phyloP scores from a whole-genome alignment of 192 early-diverging fungal species.

The Thoreauomyces humboldtii region DNA sequence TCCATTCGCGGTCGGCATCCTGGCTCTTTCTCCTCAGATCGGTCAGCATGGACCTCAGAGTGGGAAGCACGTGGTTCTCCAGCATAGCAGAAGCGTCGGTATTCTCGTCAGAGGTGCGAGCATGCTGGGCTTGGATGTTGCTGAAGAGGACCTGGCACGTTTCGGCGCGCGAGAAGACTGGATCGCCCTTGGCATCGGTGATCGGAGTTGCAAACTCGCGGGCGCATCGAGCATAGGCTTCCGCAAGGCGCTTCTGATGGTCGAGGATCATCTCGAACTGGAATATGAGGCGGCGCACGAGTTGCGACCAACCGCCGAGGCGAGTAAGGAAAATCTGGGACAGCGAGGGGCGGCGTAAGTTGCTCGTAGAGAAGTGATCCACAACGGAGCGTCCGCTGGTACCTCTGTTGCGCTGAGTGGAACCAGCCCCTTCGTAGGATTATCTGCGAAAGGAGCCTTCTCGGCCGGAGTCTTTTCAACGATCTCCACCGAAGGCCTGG shows the following conservation, averaged over 20 bases:
- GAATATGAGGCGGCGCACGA: constrained; percentile 36
- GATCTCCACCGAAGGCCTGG: neutral
- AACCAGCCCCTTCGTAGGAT: constrained; percentile 32
- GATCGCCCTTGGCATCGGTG: constrained; percentile 9
- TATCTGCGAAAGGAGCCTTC: constrained; percentile 41
- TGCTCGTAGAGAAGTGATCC: neutral
- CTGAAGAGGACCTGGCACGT: constrained; percentile 36
- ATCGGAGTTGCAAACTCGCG: constrained; percentile 32
- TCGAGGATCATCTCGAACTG: constrained; percentile 41
- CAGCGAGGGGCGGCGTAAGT: neutral
- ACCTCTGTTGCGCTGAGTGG: constrained; percentile 31
- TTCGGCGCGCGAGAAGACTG: constrained; percentile 40
- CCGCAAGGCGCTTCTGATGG: constrained; percentile 41
- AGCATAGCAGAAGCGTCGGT: constrained; percentile 31
- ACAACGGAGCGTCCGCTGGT: neutral
- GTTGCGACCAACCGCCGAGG: constrained; percentile 38
- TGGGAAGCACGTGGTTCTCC: constrained; percentile 43
- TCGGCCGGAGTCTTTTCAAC: neutral
- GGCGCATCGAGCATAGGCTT: constrained; percentile 26
- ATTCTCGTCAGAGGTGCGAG: constrained; percentile 26
- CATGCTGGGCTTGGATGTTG: constrained; percentile 33
- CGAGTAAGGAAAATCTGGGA: constrained; percentile 40
- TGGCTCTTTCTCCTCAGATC: constrained; percentile 34
- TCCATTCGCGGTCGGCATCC: constrained; percentile 44
- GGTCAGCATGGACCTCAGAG: constrained; percentile 33